Conservation (phyloP, 495 filamentous ascomycete species). For the Xylaria palmicola region DNA sequence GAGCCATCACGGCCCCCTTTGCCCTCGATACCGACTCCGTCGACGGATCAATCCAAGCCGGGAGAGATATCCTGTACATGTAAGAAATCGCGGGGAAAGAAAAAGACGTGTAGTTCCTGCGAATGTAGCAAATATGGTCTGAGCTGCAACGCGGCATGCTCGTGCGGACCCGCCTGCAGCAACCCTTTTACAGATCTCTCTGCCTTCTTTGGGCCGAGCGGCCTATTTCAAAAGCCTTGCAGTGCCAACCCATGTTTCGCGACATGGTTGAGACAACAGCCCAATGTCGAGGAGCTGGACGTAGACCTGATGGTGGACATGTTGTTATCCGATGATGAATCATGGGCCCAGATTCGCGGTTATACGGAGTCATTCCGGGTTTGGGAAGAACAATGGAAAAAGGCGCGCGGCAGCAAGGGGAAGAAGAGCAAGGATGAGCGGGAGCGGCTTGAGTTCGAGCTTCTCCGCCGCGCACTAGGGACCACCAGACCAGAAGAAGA, state of each 20-base stretch:
- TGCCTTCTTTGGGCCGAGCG: slow-evolving; percentile 27
- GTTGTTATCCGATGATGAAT: slow-evolving; percentile 29
- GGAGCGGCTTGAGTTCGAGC: slow-evolving; percentile 30
- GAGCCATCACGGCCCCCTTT: slow-evolving; percentile 21
- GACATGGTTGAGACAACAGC: slow-evolving; percentile 32
- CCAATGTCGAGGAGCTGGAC: slow-evolving; percentile 31
- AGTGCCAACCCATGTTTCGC: slow-evolving; percentile 31
- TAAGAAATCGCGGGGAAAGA: slow-evolving; percentile 31
- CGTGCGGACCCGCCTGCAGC: slow-evolving; percentile 26
- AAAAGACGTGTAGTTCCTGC: slow-evolving; percentile 29
- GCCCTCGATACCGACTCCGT: slow-evolving; percentile 28
- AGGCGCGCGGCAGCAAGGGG: slow-evolving; percentile 21
- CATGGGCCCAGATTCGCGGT: slow-evolving; percentile 27
- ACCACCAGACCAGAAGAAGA: slow-evolving; percentile 22
- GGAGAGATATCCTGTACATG: slow-evolving; percentile 26
- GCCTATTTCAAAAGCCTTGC: slow-evolving; percentile 25
- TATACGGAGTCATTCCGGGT: slow-evolving; percentile 27
- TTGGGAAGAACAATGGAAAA: slow-evolving; percentile 33
- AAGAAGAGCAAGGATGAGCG: slow-evolving; percentile 29
- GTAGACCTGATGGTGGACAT: slow-evolving; percentile 33
- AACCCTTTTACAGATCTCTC: slow-evolving; percentile 31
- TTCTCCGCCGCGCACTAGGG: slow-evolving; percentile 30
- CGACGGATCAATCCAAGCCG: slow-evolving; percentile 23
- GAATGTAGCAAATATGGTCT: slow-evolving; percentile 31
- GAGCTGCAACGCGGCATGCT: slow-evolving; percentile 23